These are phyloP conservation scores for Stygiomarasmius scandens DNA, from an alignment of 1,284 basidiomycete species.

Conservation along the genomic window DNA sequence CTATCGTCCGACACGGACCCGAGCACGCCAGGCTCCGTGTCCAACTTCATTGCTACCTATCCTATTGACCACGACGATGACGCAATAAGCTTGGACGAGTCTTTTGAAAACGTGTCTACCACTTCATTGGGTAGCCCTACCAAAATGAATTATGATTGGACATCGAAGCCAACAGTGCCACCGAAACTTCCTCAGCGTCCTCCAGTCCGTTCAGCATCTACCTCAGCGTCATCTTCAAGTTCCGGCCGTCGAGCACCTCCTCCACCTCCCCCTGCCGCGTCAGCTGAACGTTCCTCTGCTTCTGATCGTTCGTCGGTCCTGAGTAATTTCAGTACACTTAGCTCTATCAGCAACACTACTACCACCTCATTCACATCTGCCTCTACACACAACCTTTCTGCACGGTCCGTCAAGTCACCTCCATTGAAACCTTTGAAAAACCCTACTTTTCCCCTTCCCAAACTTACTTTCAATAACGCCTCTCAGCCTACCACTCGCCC, in stretches of 20 bases:
- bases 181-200: conserved; percentile 62
- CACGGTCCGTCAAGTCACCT: not conserved
- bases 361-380: conserved; percentile 28
- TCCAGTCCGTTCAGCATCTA: conserved; percentile 27
- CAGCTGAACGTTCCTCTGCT: conserved; percentile 39
- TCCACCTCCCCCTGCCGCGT: conserved; percentile 36
- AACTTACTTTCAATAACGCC: conserved; percentile 21
- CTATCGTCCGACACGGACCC: conserved; percentile 67
- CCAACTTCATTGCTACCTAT: conserved; percentile 49
- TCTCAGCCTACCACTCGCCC: conserved; percentile 42
- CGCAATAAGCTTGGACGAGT: conserved; percentile 62
- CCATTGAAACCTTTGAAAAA: not conserved
- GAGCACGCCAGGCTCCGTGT: conserved; percentile 43
- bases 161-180: conserved; percentile 43
- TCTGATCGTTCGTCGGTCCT: conserved; percentile 69
- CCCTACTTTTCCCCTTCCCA: conserved; percentile 13
- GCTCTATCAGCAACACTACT: conserved; percentile 27
- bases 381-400: not conserved
- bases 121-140: conserved; percentile 46
- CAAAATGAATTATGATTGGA: conserved; percentile 45
- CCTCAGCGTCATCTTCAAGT: conserved; percentile 23
- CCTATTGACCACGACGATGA: conserved; percentile 51
- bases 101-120: conserved; percentile 65
- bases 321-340: conserved; percentile 42
- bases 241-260: conserved; percentile 29